phyloP scores from a whole-genome alignment of 2,329 filamentous ascomycete genomes.

The Curvularia sp. region DNA sequence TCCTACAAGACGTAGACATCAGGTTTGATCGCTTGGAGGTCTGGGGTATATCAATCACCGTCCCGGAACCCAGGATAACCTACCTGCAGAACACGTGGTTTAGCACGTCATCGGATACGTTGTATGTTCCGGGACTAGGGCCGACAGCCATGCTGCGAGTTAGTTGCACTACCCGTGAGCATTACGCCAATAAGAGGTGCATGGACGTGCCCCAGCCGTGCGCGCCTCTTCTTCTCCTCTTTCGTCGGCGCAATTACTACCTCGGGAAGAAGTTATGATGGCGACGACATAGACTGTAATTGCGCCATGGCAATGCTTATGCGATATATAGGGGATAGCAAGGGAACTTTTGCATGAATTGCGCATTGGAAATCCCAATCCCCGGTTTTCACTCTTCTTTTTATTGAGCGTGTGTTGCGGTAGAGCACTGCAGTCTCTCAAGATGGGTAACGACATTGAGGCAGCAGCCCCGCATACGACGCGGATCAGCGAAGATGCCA shows the following conservation, averaged over 20 bases:
- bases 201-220: constrained; percentile 10
- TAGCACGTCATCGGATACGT: constrained; percentile 17
- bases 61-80: background rate
- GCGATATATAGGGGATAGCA: constrained; percentile 9
- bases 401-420: background rate
- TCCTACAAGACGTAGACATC: background rate
- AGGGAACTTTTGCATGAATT: background rate
- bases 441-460: constrained; percentile 40
- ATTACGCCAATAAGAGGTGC: constrained; percentile 9
- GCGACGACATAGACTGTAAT: constrained; percentile 22
- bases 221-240: constrained; percentile 7
- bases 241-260: constrained; percentile 14
- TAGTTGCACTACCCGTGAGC: constrained; percentile 6
- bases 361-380: background rate
- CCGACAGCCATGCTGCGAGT: constrained; percentile 3
- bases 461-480: constrained; percentile 21
- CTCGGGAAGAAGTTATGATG: constrained; percentile 14
- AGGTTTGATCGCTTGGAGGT: background rate
- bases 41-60: constrained; percentile 10
- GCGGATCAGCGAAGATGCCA: constrained; percentile 34
- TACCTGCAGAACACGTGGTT: background rate
- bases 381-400: background rate
- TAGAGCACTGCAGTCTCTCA: constrained; percentile 5
- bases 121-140: constrained; percentile 16
- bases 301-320: constrained; percentile 29